phyloP scores from a whole-genome alignment of 2,329 filamentous ascomycete species.

The Hawksworthiomyces lignivorus region DNA sequence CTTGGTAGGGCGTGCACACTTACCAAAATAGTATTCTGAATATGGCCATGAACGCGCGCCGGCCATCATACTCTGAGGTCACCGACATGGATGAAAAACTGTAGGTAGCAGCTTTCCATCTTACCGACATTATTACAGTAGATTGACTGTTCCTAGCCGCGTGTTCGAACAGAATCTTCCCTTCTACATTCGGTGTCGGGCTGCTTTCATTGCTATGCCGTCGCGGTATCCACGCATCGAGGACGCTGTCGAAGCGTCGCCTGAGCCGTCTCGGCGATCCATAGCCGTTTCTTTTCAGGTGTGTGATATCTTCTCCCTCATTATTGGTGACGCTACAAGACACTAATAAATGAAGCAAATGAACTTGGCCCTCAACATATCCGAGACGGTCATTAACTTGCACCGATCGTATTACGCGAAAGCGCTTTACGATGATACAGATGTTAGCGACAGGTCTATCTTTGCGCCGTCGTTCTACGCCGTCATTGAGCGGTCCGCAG shows the following conservation, averaged over 20 bases:
- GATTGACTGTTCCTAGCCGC: neutral
- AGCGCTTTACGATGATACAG: slow-evolving; percentile 2
- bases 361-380: neutral
- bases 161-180: slow-evolving; percentile 1
- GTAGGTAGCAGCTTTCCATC: neutral
- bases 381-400: slow-evolving; percentile 8
- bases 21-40: slow-evolving; percentile 1
- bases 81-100: neutral
- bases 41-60: slow-evolving; percentile 8
- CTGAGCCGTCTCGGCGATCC: neutral
- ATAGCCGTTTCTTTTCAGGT: neutral
- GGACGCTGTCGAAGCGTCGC: neutral
- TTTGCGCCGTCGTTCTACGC: slow-evolving; percentile 1
- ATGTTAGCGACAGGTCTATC: neutral
- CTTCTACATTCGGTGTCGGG: neutral
- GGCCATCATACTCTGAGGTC: slow-evolving; percentile 4
- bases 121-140: no score
- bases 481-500: slow-evolving; percentile 3
- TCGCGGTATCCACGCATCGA: slow-evolving; percentile 1
- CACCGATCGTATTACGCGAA: slow-evolving; percentile 9
- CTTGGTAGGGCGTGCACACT: no score
- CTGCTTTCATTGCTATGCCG: slow-evolving; percentile 1
- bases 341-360: neutral
- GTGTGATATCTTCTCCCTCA: no score
- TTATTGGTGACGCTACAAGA: no score